A percentile compares a stretch with the other conserved stretches of the same genome.
phyloP scores from a whole-genome alignment of 139 green algal species.

The Coelastrella sp. region DNA sequence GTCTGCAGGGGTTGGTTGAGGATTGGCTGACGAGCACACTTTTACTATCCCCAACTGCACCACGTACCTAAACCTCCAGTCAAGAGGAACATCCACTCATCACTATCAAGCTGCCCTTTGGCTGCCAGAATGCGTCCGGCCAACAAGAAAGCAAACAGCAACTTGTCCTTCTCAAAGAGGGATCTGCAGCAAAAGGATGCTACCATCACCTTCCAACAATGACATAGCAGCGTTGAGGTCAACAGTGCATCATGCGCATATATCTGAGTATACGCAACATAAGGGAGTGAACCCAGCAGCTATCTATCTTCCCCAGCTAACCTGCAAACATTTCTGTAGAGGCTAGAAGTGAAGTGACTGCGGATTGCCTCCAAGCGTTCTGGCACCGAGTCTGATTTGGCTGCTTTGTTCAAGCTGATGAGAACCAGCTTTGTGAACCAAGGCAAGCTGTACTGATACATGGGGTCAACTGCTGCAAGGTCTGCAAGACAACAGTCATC shows the following conservation, averaged over 20 bases:
- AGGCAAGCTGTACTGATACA: constrained; percentile 86
- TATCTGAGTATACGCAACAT: too few species aligned
- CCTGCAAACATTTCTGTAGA: constrained; percentile 66
- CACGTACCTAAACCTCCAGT: constrained; percentile 67
- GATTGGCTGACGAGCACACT: too few species aligned
- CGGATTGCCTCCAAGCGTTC: constrained; percentile 74
- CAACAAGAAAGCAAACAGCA: constrained; percentile 86
- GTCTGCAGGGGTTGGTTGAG: too few species aligned
- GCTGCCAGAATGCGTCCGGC: constrained; percentile 70
- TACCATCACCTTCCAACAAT: background rate
- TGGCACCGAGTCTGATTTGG: constrained; percentile 55
- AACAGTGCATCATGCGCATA: too few species aligned
- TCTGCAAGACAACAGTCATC: constrained; percentile 25
- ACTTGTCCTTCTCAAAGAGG: constrained; percentile 90
- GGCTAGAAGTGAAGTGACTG: constrained; percentile 82
- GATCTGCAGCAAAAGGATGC: constrained; percentile 50
- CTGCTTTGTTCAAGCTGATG: constrained; percentile 59
- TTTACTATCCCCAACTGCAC: too few species aligned
- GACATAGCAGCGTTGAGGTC: background rate
- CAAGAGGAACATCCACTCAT: constrained; percentile 85
- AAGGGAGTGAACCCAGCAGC: background rate
- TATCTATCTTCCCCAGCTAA: background rate
- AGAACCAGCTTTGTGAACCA: constrained; percentile 85
- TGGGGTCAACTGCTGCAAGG: constrained; percentile 75
- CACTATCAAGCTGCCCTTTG: constrained; percentile 65